phyloP scores from a whole-genome alignment of 169 alveolate species.

The Plasmodium gaboni region DNA sequence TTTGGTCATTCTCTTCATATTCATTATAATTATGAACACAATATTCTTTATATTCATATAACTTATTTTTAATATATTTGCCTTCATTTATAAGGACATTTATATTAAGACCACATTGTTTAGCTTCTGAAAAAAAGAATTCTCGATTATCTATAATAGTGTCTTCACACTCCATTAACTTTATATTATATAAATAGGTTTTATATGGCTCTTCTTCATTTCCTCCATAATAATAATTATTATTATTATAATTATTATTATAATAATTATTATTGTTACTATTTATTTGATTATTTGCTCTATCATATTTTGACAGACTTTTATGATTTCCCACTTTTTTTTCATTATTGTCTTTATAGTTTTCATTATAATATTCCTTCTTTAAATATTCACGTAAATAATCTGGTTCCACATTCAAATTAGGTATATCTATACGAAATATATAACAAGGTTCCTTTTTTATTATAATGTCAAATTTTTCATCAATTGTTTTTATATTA shows the following conservation, averaged over 20 bases:
- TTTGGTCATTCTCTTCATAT: background rate
- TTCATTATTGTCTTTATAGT: background rate
- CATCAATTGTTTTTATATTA: constrained; percentile 37
- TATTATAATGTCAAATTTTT: constrained; percentile 37
- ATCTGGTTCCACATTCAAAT: constrained; percentile 11
- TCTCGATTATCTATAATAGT: constrained; percentile 23
- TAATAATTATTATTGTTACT: background rate
- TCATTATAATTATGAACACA: constrained; percentile 2
- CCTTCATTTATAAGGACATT: constrained; percentile 53
- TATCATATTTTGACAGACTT: background rate
- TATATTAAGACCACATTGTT: constrained; percentile 8
- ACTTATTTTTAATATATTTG: constrained; percentile 9
- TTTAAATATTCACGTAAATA: constrained; percentile 18
- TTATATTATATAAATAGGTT: constrained; percentile 48
- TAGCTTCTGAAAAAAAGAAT: constrained; percentile 45
- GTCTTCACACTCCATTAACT: constrained; percentile 61
- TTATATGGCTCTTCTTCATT: constrained; percentile 1
- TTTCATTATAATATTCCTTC: background rate
- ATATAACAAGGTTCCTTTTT: constrained; percentile 10
- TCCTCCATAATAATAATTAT: background rate
- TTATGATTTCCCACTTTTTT: too few relatives aligned
- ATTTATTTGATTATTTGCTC: background rate
- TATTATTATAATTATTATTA: background rate
- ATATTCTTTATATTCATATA: constrained; percentile 39
- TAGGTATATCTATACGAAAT: constrained; percentile 40